These are phyloP conservation scores for Hemisphaericaspora nanyangensis DNA, from an alignment of 805 yeast genomes.

Conservation along the genomic window DNA sequence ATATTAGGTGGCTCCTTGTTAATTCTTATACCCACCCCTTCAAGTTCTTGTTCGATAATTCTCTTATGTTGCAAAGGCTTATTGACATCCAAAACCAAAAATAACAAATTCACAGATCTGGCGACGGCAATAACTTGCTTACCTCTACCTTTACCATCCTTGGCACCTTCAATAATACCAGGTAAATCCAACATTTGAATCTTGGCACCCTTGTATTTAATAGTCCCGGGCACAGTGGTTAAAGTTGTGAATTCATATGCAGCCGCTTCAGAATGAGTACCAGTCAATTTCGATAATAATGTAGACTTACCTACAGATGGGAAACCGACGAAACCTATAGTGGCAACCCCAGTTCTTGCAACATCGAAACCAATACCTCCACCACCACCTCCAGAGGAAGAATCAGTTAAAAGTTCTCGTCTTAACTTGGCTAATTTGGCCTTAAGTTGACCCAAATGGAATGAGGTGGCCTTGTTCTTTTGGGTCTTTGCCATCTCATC, in stretches of 20 bases:
- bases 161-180: conserved; percentile 88
- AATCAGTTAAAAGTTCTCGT: conserved; percentile 74
- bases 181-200: conserved; percentile 93
- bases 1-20: conserved; percentile 93
- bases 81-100: conserved; percentile 92
- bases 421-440: conserved; percentile 94
- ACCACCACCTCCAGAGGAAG: conserved; percentile 76
- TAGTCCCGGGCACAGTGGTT: conserved; percentile 96
- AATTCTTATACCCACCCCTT: conserved; percentile 95
- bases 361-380: conserved; percentile 96
- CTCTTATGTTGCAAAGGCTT: conserved; percentile 93
- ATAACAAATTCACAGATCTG: conserved; percentile 91
- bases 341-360: conserved; percentile 97
- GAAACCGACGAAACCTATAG: conserved; percentile 96
- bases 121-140: conserved; percentile 98
- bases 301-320: conserved; percentile 96
- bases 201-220: conserved; percentile 94
- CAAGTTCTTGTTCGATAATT: conserved; percentile 90
- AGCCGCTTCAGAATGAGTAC: conserved; percentile 97
- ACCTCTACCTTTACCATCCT: conserved; percentile 90
- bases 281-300: conserved; percentile 80
- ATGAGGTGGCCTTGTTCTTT: conserved; percentile 95
- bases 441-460: conserved; percentile 94
- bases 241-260: conserved; percentile 96
- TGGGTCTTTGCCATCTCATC: conserved; percentile 98